Conservation (phyloP, 2,329 filamentous ascomycete species). For the Aschersonia sp. region DNA sequence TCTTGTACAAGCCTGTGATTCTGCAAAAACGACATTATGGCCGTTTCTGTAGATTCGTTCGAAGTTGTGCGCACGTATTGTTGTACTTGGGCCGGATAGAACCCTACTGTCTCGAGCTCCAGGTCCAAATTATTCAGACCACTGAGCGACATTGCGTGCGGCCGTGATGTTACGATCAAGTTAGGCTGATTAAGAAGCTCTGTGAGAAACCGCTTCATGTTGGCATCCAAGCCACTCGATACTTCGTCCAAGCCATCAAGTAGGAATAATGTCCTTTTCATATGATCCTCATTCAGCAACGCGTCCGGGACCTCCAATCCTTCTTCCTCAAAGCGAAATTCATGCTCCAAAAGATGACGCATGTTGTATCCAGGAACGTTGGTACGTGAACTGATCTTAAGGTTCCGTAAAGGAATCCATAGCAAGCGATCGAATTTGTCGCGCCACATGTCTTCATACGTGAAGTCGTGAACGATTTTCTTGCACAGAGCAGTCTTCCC, state of each 20-base stretch:
- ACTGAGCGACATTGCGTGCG: constrained; percentile 3
- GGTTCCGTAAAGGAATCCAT: constrained; percentile 22
- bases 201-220: constrained; percentile 10
- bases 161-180: constrained; percentile 26
- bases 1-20: background rate
- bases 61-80: constrained; percentile 12
- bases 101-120: constrained; percentile 25
- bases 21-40: background rate
- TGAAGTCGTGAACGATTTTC: constrained; percentile 13
- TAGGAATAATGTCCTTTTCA: background rate
- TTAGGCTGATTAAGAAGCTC: constrained; percentile 17
- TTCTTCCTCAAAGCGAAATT: background rate
- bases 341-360: background rate
- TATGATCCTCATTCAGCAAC: background rate
- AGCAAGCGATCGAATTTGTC: constrained; percentile 20
- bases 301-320: background rate
- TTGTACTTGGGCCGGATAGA: constrained; percentile 19
- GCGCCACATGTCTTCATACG: constrained; percentile 1
- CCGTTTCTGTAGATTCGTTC: background rate
- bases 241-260: background rate
- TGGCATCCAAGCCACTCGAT: constrained; percentile 1
- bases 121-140: constrained; percentile 10
- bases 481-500: constrained; percentile 21
- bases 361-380: background rate
- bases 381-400: constrained; percentile 9